Base-by-base conservation (phyloP, 148 eudicot genomes). In the Amaranthus hypochondriacus region DNA sequence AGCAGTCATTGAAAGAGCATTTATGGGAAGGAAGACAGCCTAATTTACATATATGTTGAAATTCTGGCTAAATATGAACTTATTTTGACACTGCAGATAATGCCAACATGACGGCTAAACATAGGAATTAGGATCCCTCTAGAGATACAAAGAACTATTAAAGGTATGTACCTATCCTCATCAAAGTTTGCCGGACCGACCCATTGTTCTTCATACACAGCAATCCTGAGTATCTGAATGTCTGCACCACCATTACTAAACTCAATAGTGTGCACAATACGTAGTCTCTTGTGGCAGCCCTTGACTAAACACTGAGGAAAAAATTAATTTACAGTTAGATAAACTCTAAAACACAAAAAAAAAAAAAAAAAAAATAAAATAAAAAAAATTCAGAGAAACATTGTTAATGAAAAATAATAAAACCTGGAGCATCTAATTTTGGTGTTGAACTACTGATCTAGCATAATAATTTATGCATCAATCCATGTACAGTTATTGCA, bases 121-220 rank as follows among this genome's bases (percentile, higher is more conserved):
- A 50, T 5, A 62, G n/a, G 73, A 6, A 39, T 56, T 5, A 62
- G n/a, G 73, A 6, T 39, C 52, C 21, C 61, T 56, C 42, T 0
- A 52, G 18, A 46, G 6, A 61, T 46, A 6, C 28, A 63, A 28
- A 71, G 39, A 56, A 6, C 3, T 4, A 51, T n/a, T 43, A 48
- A 81, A 63, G 42, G 50, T 12, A 15, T 54, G 50, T 88, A 96
- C 99, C 99, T 96, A 48, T 85, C 61, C 75, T 89, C 89, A 43
- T 81, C 79, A 60, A 96, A 70, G 80, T 81, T 88, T 72, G 92
- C 89, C 75, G 99, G 89, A 81, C 96, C 81, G 75, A 73, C 94
- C 99, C 99, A 96, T 70, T 96, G 86, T 74, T 96, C 99, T 85
- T 96, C 99, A 71, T 92, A 96, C 53, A 92, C 85, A 83, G 99